Conservation (phyloP, 108 stramenopile species). For the Poteriospumella lacustris region DNA sequence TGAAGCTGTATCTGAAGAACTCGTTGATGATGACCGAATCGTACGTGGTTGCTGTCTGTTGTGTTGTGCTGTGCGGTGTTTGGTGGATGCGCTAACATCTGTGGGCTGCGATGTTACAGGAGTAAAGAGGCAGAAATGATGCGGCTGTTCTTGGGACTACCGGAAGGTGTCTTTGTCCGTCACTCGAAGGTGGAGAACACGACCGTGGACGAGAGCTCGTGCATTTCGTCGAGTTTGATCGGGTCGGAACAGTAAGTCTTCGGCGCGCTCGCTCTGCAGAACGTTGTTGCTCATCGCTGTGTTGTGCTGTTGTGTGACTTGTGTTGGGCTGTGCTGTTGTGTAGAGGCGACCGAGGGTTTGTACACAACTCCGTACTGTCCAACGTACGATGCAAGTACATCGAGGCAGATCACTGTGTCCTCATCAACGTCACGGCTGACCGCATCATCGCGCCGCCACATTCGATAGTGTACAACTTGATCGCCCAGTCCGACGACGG, state of each 20-base stretch:
- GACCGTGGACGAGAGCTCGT: slow-evolving; percentile 56
- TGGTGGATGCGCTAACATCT: too few relatives aligned
- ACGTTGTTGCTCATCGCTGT: too few relatives aligned
- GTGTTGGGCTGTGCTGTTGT: too few relatives aligned
- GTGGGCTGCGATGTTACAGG: background rate
- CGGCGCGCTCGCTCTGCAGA: too few relatives aligned
- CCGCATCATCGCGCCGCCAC: slow-evolving; percentile 76
- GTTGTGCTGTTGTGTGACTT: too few relatives aligned
- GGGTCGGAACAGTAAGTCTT: too few relatives aligned
- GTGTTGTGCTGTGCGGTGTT: too few relatives aligned
- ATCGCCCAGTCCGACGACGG: slow-evolving; percentile 71
- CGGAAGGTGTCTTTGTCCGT: slow-evolving; percentile 37
- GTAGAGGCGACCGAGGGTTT: too few relatives aligned
- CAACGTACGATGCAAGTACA: slow-evolving; percentile 61
- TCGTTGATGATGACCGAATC: slow-evolving; percentile 66
- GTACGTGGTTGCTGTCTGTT: slow-evolving; percentile 68
- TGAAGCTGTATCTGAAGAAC: slow-evolving; percentile 86
- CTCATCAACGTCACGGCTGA: slow-evolving; percentile 92
- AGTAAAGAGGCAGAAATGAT: background rate
- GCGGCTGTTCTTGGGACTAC: slow-evolving; percentile 19
- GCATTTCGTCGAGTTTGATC: slow-evolving; percentile 64
- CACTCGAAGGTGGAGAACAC: slow-evolving; percentile 54
- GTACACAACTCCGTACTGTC: slow-evolving; percentile 69
- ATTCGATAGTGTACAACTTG: slow-evolving; percentile 87
- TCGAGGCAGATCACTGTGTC: slow-evolving; percentile 83